These are phyloP conservation scores for Pyrus hybrid DNA, from an alignment of 331 rosid genomes.

Conservation along the genomic window DNA sequence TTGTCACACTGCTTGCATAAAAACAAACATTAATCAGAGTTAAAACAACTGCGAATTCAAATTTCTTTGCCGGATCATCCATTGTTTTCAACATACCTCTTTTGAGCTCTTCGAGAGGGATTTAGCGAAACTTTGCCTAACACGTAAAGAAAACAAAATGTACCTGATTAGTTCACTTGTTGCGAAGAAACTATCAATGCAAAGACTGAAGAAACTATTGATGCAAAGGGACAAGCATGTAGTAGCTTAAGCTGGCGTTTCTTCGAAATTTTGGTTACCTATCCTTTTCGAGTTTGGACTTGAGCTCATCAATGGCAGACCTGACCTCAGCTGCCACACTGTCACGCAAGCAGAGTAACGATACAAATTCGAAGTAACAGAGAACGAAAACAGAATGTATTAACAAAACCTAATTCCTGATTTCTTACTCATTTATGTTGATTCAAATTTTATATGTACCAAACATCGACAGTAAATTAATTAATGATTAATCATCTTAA, in stretches of 20 bases:
- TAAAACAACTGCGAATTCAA: not conserved
- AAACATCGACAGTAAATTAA: not conserved
- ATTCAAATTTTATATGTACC: too few species aligned
- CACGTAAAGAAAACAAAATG: not conserved
- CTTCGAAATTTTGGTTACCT: slow-evolving; percentile 36
- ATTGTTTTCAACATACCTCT: slow-evolving; percentile 55
- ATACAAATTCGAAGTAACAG: not conserved
- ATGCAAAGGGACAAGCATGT: not conserved
- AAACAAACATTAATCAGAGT: not conserved
- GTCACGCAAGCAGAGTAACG: slow-evolving; percentile 11
- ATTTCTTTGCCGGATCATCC: not conserved
- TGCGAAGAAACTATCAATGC: not conserved
- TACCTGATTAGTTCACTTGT: slow-evolving; percentile 7
- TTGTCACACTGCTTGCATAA: slow-evolving; percentile 58
- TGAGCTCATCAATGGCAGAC: slow-evolving; percentile 57
- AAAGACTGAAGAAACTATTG: not conserved
- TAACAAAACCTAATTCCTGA: not conserved
- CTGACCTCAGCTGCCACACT: slow-evolving; percentile 82
- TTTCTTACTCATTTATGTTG: too few species aligned
- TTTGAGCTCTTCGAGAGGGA: slow-evolving; percentile 90
- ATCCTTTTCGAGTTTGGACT: slow-evolving; percentile 80
- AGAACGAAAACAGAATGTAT: not conserved
- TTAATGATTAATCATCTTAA: not conserved
- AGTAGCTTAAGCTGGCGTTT: not conserved
- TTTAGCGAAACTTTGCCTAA: slow-evolving; percentile 80